Evolutionary conservation across 129 eudicot genomes (phyloP), one percentile per base, ranked within the genome.

Genomic region (Pittosporum tobira): DNA sequence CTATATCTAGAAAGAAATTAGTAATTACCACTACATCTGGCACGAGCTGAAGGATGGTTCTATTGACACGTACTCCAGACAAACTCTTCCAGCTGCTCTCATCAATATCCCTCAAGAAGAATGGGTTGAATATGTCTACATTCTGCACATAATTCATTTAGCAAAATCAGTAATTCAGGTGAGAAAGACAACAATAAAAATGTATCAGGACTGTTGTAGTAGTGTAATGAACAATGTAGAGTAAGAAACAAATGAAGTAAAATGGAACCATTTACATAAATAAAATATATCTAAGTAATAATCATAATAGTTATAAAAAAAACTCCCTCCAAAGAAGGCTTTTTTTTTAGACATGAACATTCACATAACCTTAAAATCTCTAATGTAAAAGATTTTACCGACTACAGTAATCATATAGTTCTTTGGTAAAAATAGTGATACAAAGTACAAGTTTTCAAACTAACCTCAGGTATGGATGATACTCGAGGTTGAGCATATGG

Each of bases 41-140:
- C 54, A 84, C 80, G 18, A 72, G 80, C 56, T 75, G 80, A 58
- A 84, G 77, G 65, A 84, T 78, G 71, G 80, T 53, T 55, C 50
- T 64, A 57, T 84, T 84, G 21, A 79, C 94, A 66, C 75, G 84
- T 5, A 84, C 82, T 18, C 94, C 94, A 53, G 85, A 84, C 68
- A 84, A 69, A 59, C 84, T 77, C 51, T 57, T 80, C 82, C 80
- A 84, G 20, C 94, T 80, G 27, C 70, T 77, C 43, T 84, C 88
- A 69, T 80, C 75, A 22, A 81, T 73, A 40, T n/a, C n/a, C n/a
- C n/a, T n/a, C n/a, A n/a, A n/a, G n/a, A n/a, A n/a, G n/a, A 61
- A 28, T 0, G 78, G 82, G 59, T 84, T 63, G 62, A 69, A 64
- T 40, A 77, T 37, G 59, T 84, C 80, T 18, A 80, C 85, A 81